Base-by-base conservation (phyloP, 1,284 basidiomycete species). In the Paramarasmius palmivorus region DNA sequence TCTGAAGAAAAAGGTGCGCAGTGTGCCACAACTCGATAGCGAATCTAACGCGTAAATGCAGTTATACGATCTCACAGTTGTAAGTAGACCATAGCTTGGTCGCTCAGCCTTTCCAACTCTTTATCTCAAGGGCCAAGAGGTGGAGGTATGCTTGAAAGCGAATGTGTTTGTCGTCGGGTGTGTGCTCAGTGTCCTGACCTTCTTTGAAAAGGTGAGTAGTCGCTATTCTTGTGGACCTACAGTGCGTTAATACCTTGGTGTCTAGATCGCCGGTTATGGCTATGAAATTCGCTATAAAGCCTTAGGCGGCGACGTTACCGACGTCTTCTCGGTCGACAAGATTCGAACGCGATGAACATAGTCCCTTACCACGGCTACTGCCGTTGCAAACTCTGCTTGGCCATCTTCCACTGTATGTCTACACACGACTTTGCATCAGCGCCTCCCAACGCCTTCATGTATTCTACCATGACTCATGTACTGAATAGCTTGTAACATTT, bases 141-240 rank as follows among this genome's bases (percentile, higher is more conserved):
- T 81, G 20, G 62, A 68, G 36, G 72, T 78, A 8, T 69, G 69
- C 34, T 57, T 78, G 32, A 59, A 62, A 22, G 65, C 69, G 3
- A 63, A 74, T 47, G 65, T 71, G 2, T 73, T 71, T 69, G 68
- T 71, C 9, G 52, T 69, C 5, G 72, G 72, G 0, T 53, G 69
- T 15, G 63, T 73, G 4, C 49, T 69, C 10, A 62, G 58, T 7
- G 57, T 59, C 2, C 53, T 67, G 20, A 50, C 64, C 38, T 60
- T 62, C 5, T 54, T 61, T 20, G 55, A 66, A 9, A 50, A 56
- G 55, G 68, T 67, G 47, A 39, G 60, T 50, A 1, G 17, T 17
- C 12, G 17, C 15, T 12, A 40, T n/a, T 35, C 15, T 40, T 47
- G 19, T 22, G n/a, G 2, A 36, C 19, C 12, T 20, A 34, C 17